These are phyloP conservation scores for Tetratostichococcus sp. DNA, from an alignment of 139 green algal genomes.

Conservation along the genomic window DNA sequence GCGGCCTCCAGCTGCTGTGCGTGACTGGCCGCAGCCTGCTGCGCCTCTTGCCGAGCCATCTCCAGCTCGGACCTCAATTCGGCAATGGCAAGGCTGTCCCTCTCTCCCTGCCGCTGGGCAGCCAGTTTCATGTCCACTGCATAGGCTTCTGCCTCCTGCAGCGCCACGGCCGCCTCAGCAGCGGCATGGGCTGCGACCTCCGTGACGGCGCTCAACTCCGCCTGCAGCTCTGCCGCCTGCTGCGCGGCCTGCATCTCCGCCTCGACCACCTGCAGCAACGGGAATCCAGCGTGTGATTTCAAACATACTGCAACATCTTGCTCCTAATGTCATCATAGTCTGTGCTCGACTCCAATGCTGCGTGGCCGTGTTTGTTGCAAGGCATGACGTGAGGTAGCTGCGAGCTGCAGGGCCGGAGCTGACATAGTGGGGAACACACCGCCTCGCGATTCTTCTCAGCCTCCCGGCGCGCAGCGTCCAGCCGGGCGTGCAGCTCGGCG, in stretches of 20 bases:
- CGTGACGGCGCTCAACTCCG: neutral
- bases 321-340: too few relatives aligned
- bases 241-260: neutral
- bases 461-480: neutral
- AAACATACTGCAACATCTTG: too few relatives aligned
- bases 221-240: neutral
- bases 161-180: too few relatives aligned
- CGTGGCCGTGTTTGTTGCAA: too few relatives aligned
- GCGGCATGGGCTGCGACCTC: too few relatives aligned
- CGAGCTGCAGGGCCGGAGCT: too few relatives aligned
- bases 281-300: too few relatives aligned
- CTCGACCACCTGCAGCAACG: neutral
- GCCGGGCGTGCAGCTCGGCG: neutral
- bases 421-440: neutral
- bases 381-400: too few relatives aligned
- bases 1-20: conserved; percentile 29
- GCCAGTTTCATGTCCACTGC: neutral
- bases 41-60: conserved; percentile 19
- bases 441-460: neutral
- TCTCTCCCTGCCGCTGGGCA: neutral
- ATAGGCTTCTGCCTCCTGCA: neutral
- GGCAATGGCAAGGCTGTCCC: too few relatives aligned
- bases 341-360: too few relatives aligned
- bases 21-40: conserved; percentile 31
- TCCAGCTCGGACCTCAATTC: conserved; percentile 17